Percentiles rank a stretch among this genome's conserved stretches.
These are phyloP conservation scores for Cucurbita pepo DNA, from an alignment of 306 rosid species.

Conservation along the genomic window DNA sequence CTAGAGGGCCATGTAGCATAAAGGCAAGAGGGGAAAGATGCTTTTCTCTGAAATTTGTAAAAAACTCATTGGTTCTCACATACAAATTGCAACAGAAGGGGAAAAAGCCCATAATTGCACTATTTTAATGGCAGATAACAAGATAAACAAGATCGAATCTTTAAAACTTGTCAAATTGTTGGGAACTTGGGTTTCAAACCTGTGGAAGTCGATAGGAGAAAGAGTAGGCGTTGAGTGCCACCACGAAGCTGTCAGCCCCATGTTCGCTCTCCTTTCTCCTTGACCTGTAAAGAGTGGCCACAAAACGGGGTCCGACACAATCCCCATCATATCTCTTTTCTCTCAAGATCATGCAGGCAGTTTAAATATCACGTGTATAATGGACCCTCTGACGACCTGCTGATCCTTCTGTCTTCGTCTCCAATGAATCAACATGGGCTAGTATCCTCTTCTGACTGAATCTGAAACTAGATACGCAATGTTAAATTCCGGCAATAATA, in stretches of 20 bases:
- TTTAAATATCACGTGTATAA: slow-evolving; percentile 53
- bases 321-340: slow-evolving; percentile 27
- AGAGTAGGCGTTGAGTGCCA: slow-evolving; percentile 18
- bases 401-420: slow-evolving; percentile 22
- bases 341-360: slow-evolving; percentile 29
- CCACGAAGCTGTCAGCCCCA: slow-evolving; percentile 15
- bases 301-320: slow-evolving; percentile 21
- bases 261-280: slow-evolving; percentile 17
- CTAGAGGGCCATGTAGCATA: slow-evolving; percentile 3
- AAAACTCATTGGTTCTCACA: slow-evolving; percentile 14
- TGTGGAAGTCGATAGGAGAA: slow-evolving; percentile 14
- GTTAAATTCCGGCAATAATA: slow-evolving; percentile 35
- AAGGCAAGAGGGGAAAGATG: slow-evolving; percentile 9
- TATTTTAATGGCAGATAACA: slow-evolving; percentile 1
- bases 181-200: slow-evolving; percentile 28
- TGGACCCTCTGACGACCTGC: slow-evolving; percentile 60
- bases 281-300: slow-evolving; percentile 29
- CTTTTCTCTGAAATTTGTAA: slow-evolving; percentile 15
- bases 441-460: slow-evolving; percentile 33
- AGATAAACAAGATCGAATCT: slow-evolving; percentile 23
- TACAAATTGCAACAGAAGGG: slow-evolving; percentile 21
- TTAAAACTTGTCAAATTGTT: slow-evolving; percentile 31
- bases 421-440: slow-evolving; percentile 26
- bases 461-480: slow-evolving; percentile 40
- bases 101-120: slow-evolving; percentile 5